Evolutionary conservation across 2,329 filamentous ascomycete genomes (phyloP).

Genomic region (Fusarium floridanum): DNA sequence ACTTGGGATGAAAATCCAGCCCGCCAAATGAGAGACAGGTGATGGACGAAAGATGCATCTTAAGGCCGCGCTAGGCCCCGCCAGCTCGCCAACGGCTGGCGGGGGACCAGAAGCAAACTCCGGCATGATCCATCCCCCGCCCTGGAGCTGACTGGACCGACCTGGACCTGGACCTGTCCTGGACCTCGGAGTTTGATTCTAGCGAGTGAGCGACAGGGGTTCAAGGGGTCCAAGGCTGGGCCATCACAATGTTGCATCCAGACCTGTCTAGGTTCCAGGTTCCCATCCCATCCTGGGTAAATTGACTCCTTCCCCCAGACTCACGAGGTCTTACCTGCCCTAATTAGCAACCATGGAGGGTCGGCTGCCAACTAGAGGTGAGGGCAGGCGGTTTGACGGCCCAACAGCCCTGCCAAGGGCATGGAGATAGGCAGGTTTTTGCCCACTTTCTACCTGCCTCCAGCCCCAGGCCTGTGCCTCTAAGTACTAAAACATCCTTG

Average conservation of each 20-base stretch:
- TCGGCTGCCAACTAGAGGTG: slow-evolving; percentile 11
- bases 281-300: slow-evolving; percentile 27
- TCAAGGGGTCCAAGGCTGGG: slow-evolving; percentile 28
- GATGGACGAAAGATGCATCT: neutral
- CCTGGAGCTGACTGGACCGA: neutral
- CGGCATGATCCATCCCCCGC: slow-evolving; percentile 7
- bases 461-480: neutral
- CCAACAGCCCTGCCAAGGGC: slow-evolving; percentile 17
- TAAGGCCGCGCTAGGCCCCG: slow-evolving; percentile 22
- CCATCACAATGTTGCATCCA: neutral
- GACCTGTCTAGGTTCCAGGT: slow-evolving; percentile 10
- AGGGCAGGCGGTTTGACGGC: slow-evolving; percentile 15
- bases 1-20: slow-evolving; percentile 4
- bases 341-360: slow-evolving; percentile 13
- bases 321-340: slow-evolving; percentile 24
- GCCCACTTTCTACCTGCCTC: neutral
- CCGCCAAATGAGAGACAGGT: slow-evolving; percentile 28
- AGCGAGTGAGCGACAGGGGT: slow-evolving; percentile 35
- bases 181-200: slow-evolving; percentile 17
- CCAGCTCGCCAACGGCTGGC: slow-evolving; percentile 6
- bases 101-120: slow-evolving; percentile 5
- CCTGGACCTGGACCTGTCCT: too few relatives aligned
- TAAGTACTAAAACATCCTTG: neutral
- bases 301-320: slow-evolving; percentile 9
- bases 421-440: neutral